Base-by-base conservation (phyloP, 2,329 filamentous ascomycete genomes). In the Diaporthe australafricana region DNA sequence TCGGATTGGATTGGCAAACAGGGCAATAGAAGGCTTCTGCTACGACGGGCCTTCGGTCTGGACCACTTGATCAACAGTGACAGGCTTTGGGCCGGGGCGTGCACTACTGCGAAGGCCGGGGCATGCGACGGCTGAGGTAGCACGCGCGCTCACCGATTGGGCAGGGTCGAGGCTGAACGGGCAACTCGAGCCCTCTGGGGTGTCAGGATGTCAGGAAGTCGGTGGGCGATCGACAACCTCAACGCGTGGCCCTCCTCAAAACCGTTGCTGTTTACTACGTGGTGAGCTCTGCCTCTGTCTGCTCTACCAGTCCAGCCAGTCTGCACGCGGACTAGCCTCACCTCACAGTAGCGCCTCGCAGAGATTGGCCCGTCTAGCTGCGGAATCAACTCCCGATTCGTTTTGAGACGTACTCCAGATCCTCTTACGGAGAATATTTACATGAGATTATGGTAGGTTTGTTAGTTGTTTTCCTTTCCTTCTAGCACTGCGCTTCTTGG, bases 221-320 rank as follows among this genome's bases (percentile, higher is more conserved):
- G 27, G 27, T 27, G 45, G 40, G 11, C 47, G 60, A 65, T 65
- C 60, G 60, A 27, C 60, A 22, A n/a, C 30, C 5, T 27, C 16
- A 25, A 63, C 60, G 60, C 60, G 60, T 65, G 60, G 60, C 60
- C 60, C 60, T 48, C 20, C 42, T 63, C 60, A 63, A n/a, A 32
- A 63, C 60, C 27, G 42, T 45, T 63, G 32, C 42, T 63, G 42
- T 48, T 48, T 48, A 48, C 60, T 38, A 63, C 30, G 27, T 40
- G 38, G 14, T 40, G 38, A 40, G 38, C 38, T 40, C 42, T 48
- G 60, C n/a, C n/a, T 17, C 38, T 5, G 42, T 35, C 57, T 47
- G 40, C 56, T n/a, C 56, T 47, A 25, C 38, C n/a, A n/a, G n/a
- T n/a, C n/a, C n/a, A n/a, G 30, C 9, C 40, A 57, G 55, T 30